Base-by-base conservation (phyloP, 768 basidiomycete species). In the Tylopilus sp. region DNA sequence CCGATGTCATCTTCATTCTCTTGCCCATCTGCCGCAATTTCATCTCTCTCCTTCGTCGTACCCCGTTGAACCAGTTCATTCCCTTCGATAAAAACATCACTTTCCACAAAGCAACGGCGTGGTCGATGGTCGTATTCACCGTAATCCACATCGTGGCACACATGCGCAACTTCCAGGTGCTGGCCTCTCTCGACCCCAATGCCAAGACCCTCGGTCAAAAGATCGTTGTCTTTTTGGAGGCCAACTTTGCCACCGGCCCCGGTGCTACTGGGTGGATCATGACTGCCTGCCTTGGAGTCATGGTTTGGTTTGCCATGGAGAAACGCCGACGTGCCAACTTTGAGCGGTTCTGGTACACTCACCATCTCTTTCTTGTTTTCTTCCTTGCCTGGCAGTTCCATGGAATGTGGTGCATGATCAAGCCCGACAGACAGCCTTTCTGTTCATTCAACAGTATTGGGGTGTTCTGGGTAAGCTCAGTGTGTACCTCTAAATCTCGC, bases 391-490 rank as follows among this genome's bases (percentile, higher is more conserved):
- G 95, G 95, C 95, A 98, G 68, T 75, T 95, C 26, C 94, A 95
- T 64, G 93, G 93, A 48, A 88, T 95, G 88, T 95, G 91, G 81
- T 94, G 92, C 73, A 92, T 94, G 90, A 91, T 95, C 73, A 73
- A 89, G 70, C 93, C 94, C 22, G 92, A 97, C 70, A 77, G 88
- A 48, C 79, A 88, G 1, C 92, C 92, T 0, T 94, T 77, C 71
- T 98, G 95, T 72, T 90, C 88, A 4, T 87, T 69, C 69, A 88
- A 87, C 65, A 80, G 73, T 33, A 85, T 95, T 56, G 95, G 93
- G 58, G 91, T 95, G 54, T 98, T 98, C 75, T 98, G 95, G 95
- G 91, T 91, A 57, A 48, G 85, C 73, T 15, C 23, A 10, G 20
- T 10, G 17, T 44, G 33, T 40, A 22, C 26, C 39, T 42, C 10